Evolutionary conservation across 768 basidiomycete species (phyloP).

Genomic region (Pleurotus sapidus): DNA sequence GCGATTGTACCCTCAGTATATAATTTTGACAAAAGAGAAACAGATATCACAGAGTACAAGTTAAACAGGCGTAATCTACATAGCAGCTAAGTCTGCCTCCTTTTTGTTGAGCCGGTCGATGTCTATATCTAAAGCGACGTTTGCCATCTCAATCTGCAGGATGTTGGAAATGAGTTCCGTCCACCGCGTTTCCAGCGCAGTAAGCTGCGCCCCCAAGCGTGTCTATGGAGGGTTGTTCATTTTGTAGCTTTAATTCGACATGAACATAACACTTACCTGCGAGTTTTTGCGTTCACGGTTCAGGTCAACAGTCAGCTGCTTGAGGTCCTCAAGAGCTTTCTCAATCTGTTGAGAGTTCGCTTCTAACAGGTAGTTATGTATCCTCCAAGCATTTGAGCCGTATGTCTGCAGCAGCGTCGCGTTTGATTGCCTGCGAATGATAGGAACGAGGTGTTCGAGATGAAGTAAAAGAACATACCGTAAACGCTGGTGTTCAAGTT

Average conservation of each 20-base stretch:
- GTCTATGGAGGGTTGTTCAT: slow-evolving; percentile 43
- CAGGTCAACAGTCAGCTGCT: slow-evolving; percentile 76
- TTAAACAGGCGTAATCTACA: neutral
- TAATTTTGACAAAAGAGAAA: neutral
- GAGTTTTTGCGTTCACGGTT: slow-evolving; percentile 87
- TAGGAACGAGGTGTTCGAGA: slow-evolving; percentile 11
- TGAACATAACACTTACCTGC: slow-evolving; percentile 49
- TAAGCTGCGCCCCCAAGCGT: slow-evolving; percentile 74
- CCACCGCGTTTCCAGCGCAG: slow-evolving; percentile 83
- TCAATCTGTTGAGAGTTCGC: slow-evolving; percentile 71
- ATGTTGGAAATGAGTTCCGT: slow-evolving; percentile 89
- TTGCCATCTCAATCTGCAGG: slow-evolving; percentile 94
- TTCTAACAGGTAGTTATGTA: slow-evolving; percentile 88
- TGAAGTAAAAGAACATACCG: slow-evolving; percentile 44
- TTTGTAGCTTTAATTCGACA: neutral
- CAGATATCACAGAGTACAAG: neutral
- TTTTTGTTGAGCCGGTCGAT: slow-evolving; percentile 56
- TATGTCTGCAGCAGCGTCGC: slow-evolving; percentile 80
- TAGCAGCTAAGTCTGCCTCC: slow-evolving; percentile 58
- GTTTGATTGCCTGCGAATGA: slow-evolving; percentile 67
- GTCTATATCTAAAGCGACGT: slow-evolving; percentile 82
- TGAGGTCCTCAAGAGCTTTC: slow-evolving; percentile 70
- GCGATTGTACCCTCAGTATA: too few species aligned
- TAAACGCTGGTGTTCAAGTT: slow-evolving; percentile 81
- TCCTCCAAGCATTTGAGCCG: slow-evolving; percentile 87